Conservation (phyloP, 2,329 filamentous ascomycete species). For the Neospermospora avenae region DNA sequence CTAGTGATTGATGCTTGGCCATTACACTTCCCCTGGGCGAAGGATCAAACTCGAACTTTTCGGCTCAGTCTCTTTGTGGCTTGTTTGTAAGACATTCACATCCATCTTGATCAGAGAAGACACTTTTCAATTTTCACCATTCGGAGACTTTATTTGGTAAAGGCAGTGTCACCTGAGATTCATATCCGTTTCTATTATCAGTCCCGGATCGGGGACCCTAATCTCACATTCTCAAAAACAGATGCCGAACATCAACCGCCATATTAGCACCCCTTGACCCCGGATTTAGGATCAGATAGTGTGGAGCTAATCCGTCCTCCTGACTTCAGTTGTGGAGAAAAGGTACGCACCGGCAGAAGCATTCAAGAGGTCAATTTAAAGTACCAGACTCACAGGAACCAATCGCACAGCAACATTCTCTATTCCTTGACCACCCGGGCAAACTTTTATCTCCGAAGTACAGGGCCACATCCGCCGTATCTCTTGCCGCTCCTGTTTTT, state of each 20-base stretch:
- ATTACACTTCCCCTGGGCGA: not conserved
- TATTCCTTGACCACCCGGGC: not conserved
- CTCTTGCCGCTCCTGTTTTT: not conserved
- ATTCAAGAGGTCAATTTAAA: not conserved
- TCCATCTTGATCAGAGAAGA: not conserved
- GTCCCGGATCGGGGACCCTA: not conserved
- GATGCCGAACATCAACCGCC: not conserved
- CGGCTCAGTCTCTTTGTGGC: not conserved
- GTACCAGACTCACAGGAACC: not conserved
- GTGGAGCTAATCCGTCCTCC: not conserved
- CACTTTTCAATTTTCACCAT: not conserved
- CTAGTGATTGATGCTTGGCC: not conserved
- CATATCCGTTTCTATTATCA: not conserved
- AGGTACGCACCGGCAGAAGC: not conserved
- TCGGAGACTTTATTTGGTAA: not conserved
- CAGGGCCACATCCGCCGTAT: not conserved
- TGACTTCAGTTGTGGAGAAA: slow-evolving; percentile 4
- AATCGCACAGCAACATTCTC: not conserved
- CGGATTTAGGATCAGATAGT: not conserved
- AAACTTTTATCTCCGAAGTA: not conserved
- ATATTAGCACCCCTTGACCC: not conserved
- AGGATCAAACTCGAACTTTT: not conserved
- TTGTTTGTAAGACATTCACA: not conserved
- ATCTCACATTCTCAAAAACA: not conserved
- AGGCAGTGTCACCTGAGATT: not conserved